These are phyloP conservation scores for Leucogyrophana mollusca DNA, from an alignment of 768 basidiomycete genomes.

Conservation along the genomic window DNA sequence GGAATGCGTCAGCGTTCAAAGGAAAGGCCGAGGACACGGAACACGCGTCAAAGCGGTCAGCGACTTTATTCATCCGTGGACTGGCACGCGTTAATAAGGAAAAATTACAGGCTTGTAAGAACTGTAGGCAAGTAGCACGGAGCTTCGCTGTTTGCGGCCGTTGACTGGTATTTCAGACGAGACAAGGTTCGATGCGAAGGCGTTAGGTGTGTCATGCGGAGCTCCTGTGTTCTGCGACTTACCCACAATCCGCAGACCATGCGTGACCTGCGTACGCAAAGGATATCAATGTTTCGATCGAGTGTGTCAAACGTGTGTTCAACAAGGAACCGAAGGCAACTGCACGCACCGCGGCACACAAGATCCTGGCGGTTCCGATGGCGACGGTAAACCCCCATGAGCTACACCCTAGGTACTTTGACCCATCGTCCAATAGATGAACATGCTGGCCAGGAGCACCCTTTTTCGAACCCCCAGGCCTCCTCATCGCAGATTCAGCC, in stretches of 20 bases:
- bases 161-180: slow-evolving; percentile 37
- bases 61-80: slow-evolving; percentile 9
- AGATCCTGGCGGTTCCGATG: slow-evolving; percentile 25
- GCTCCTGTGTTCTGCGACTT: slow-evolving; percentile 5
- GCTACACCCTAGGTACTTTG: not conserved
- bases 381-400: slow-evolving; percentile 13
- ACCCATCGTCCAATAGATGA: not conserved
- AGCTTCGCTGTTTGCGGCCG: slow-evolving; percentile 4
- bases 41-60: slow-evolving; percentile 61
- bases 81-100: slow-evolving; percentile 1
- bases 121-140: slow-evolving; percentile 47
- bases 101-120: slow-evolving; percentile 50
- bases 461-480: not conserved
- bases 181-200: slow-evolving; percentile 66
- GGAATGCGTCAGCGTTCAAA: slow-evolving; percentile 47
- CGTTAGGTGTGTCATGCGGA: slow-evolving; percentile 36
- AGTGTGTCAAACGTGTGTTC: slow-evolving; percentile 42
- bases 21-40: slow-evolving; percentile 57
- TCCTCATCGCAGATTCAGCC: slow-evolving; percentile 13
- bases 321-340: slow-evolving; percentile 43
- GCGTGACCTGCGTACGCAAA: slow-evolving; percentile 48
- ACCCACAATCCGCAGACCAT: slow-evolving; percentile 38
- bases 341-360: slow-evolving; percentile 39
- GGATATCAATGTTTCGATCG: slow-evolving; percentile 52
- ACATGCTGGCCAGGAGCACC: not conserved